Evolutionary conservation across 1,284 basidiomycete genomes (phyloP).

Genomic region (Apiotrichum gamsii): DNA sequence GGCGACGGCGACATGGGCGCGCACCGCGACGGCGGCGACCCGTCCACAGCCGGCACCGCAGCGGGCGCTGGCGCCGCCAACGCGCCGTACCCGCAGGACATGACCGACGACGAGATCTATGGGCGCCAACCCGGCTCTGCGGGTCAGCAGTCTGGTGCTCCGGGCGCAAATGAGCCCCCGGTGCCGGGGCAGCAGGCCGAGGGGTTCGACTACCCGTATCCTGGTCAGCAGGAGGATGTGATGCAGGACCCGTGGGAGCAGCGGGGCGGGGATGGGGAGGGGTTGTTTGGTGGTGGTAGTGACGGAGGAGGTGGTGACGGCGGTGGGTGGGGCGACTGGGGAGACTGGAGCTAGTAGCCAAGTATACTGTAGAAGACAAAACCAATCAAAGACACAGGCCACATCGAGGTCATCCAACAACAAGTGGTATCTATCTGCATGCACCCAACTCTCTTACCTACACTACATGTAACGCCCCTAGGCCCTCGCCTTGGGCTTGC

Average conservation of each 20-base stretch:
- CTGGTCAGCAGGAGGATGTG: conserved; percentile 5
- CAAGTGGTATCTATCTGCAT: background rate
- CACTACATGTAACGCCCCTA: background rate
- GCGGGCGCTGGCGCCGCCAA: conserved; percentile 26
- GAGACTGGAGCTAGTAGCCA: conserved; percentile 16
- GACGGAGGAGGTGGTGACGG: conserved; percentile 20
- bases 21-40: conserved; percentile 10
- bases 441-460: background rate
- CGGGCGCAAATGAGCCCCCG: no score
- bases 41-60: conserved; percentile 12
- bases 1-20: conserved; percentile 30
- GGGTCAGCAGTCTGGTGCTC: no score
- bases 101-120: conserved; percentile 42
- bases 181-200: conserved; percentile 14
- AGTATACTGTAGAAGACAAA: background rate
- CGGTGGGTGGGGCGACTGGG: conserved; percentile 20
- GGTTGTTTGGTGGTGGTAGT: conserved; percentile 22
- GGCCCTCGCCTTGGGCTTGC: conserved; percentile 29
- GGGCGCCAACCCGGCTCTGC: conserved; percentile 22
- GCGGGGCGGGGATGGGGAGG: conserved; percentile 9
- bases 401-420: no score
- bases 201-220: conserved; percentile 13
- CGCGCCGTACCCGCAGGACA: conserved; percentile 1
- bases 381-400: background rate
- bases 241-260: conserved; percentile 23